These are phyloP conservation scores for Apophysomyces sp. DNA, from an alignment of 371 early-diverging fungal species.

Conservation along the genomic window DNA sequence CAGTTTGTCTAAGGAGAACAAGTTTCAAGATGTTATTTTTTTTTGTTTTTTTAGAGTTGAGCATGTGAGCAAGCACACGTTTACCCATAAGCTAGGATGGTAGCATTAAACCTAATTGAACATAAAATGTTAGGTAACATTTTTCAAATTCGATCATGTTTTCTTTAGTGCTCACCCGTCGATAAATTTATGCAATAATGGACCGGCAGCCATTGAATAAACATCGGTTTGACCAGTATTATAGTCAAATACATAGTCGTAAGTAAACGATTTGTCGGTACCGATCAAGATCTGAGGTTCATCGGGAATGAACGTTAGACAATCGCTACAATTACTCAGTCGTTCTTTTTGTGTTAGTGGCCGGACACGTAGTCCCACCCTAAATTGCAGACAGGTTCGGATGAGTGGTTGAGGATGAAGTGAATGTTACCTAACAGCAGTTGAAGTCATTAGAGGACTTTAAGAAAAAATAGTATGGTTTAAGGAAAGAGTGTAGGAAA, in stretches of 20 bases:
- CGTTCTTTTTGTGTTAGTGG: slow-evolving; percentile 76
- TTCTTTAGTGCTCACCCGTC: slow-evolving; percentile 70
- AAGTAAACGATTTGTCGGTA: slow-evolving; percentile 74
- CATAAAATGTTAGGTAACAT: neutral
- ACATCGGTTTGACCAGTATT: slow-evolving; percentile 65
- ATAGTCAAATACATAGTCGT: slow-evolving; percentile 80
- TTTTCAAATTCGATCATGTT: neutral
- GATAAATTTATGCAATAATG: slow-evolving; percentile 76
- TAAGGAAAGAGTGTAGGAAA: slow-evolving; percentile 12
- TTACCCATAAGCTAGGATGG: slow-evolving; percentile 95
- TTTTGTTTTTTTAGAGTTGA: slow-evolving; percentile 7
- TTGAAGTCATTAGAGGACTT: slow-evolving; percentile 10
- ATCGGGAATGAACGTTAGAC: slow-evolving; percentile 63
- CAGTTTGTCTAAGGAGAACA: slow-evolving; percentile 39
- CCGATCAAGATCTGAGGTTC: slow-evolving; percentile 64
- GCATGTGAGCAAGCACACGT: slow-evolving; percentile 8
- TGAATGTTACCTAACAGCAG: slow-evolving; percentile 9
- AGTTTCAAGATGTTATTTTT: slow-evolving; percentile 76
- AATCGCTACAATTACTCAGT: slow-evolving; percentile 61
- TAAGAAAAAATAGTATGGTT: slow-evolving; percentile 4
- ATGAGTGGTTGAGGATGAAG: slow-evolving; percentile 1
- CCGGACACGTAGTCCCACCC: slow-evolving; percentile 80
- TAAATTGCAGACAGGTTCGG: slow-evolving; percentile 13
- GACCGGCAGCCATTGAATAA: slow-evolving; percentile 67
- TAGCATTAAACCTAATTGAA: slow-evolving; percentile 72